These are phyloP conservation scores for Nicotiana knightiana DNA, from an alignment of 257 asterid species.

Conservation along the genomic window DNA sequence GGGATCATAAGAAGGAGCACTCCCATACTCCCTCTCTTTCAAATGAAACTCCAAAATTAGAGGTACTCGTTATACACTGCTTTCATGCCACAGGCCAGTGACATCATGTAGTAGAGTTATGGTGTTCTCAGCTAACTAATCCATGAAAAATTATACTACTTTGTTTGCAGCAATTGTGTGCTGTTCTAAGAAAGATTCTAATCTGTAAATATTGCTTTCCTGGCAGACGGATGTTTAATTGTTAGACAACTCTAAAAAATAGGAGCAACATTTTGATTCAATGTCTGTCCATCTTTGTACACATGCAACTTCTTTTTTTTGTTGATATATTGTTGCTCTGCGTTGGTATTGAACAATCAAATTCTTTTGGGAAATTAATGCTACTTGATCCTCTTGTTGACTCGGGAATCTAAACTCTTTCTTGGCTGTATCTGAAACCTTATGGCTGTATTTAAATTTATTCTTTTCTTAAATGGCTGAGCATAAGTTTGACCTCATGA, in stretches of 20 bases:
- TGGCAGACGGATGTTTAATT: no score
- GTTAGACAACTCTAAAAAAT: no score
- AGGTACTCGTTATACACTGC: conserved; percentile 13
- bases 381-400: background rate
- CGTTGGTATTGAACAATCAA: background rate
- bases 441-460: background rate
- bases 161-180: no score
- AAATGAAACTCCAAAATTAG: conserved; percentile 16
- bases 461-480: background rate
- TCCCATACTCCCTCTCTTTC: conserved; percentile 14
- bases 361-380: background rate
- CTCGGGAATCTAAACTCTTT: background rate
- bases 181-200: no score
- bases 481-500: background rate
- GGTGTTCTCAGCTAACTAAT: no score
- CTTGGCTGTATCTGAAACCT: background rate
- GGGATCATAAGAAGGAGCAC: conserved; percentile 16
- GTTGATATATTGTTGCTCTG: background rate
- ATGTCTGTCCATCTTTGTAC: background rate
- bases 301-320: background rate
- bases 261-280: background rate
- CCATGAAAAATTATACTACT: no score
- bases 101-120: background rate
- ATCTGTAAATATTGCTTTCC: no score
- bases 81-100: background rate